These are phyloP conservation scores for Pseudogymnoascus sp. DNA, from an alignment of 2,329 filamentous ascomycete species.

Conservation along the genomic window DNA sequence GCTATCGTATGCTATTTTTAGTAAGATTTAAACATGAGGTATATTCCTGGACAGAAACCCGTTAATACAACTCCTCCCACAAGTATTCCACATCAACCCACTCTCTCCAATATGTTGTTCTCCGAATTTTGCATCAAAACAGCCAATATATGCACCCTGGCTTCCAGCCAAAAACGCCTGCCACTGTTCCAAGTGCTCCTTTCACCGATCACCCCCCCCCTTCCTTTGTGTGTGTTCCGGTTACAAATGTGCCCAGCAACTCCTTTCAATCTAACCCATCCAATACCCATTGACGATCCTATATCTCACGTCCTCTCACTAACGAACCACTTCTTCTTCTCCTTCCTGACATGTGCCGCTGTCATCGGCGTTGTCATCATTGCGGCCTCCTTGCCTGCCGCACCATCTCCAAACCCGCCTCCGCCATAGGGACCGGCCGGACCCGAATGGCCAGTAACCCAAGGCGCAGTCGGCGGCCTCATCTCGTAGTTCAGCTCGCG, in stretches of 20 bases:
- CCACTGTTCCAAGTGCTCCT: not conserved
- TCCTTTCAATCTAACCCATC: not conserved
- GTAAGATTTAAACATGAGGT: not conserved
- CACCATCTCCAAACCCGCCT: not conserved
- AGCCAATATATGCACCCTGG: not conserved
- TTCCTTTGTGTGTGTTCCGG: not conserved
- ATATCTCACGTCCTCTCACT: not conserved
- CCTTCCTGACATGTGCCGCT: slow-evolving; percentile 1
- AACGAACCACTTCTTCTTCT: slow-evolving; percentile 8
- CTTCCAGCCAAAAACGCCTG: not conserved
- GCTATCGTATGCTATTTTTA: not conserved
- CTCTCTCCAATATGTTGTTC: not conserved
- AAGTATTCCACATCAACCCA: slow-evolving; percentile 4
- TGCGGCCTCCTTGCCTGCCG: not conserved
- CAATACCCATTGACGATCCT: not conserved
- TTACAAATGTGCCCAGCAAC: slow-evolving; percentile 1
- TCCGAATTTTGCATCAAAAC: not conserved
- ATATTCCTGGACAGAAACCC: not conserved
- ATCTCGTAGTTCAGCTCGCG: slow-evolving; percentile 44
- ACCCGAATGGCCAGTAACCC: slow-evolving; percentile 15
- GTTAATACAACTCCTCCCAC: slow-evolving; percentile 1
- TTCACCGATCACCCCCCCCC: not conserved
- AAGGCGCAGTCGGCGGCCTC: slow-evolving; percentile 27
- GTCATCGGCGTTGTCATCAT: slow-evolving; percentile 1
- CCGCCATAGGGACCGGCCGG: not conserved